Evolutionary conservation across 352 stramenopile species (phyloP), one percentile per base, ranked within the genome.

Genomic region (Pythium rhizo-oryzae): DNA sequence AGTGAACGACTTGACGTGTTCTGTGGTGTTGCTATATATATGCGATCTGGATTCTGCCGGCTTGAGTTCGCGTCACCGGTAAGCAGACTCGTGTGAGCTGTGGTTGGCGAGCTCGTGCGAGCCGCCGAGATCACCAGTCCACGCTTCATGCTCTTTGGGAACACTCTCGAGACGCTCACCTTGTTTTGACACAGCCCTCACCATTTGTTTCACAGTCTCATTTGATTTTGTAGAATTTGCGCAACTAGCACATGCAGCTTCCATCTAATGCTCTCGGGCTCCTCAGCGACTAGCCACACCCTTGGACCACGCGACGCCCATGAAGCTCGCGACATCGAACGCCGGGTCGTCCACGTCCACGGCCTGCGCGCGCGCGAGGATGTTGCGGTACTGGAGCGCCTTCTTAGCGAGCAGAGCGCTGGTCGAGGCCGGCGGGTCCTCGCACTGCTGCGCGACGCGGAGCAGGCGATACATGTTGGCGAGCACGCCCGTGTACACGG

Each of bases 311-410:
- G 49, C 13, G 49, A 55, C 23, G n/a, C 49, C 21, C 28, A 66
- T 28, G 30, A 66, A 49, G 8, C 33, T 16, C 15, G 19, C 50
- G 54, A 58, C 24, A 25, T 60, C 44, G 18, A 59, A 53, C 8
- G 46, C 37, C 11, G 56, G 56, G 30, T 70, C 56, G 15, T 56
- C 19, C 25, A 70, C 24, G n/a, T 70, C 63, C 2, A 52, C 63
- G 21, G 59, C 9, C 46, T 65, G 15, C 16, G 35, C 46, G 19
- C 63, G 56, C 8, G n/a, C 47, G 4, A 70, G 56, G 3, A 70
- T 24, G 7, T 33, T 28, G 15, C 61, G 49, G 39, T 67, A 67
- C 16, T 33, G n/a, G 9, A 67, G 61, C 33, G 61, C 51, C 51
- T 67, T 67, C 52, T 53, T 59, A 5, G 61, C 61, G 15, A 67